These are phyloP conservation scores for Camellia oleifera DNA, from an alignment of 179 eudicot species.

Conservation along the genomic window DNA sequence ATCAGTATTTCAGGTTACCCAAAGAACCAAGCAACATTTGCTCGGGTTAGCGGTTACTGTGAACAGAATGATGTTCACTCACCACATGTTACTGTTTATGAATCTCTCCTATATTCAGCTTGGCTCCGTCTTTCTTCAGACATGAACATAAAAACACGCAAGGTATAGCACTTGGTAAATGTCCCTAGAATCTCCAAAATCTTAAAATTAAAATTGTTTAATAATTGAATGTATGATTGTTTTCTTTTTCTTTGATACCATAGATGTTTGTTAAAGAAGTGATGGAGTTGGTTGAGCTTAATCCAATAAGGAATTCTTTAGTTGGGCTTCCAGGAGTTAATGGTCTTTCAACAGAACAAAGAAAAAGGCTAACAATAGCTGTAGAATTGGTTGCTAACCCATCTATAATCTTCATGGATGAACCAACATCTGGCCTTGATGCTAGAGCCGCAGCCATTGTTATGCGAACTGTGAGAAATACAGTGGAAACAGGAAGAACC, in stretches of 20 bases:
- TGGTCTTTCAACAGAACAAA: slow-evolving; percentile 69
- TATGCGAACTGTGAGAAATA: slow-evolving; percentile 64
- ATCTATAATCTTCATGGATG: slow-evolving; percentile 74
- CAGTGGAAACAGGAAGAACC: slow-evolving; percentile 61
- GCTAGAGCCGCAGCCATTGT: slow-evolving; percentile 86
- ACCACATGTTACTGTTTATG: slow-evolving; percentile 78
- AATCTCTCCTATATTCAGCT: slow-evolving; percentile 74
- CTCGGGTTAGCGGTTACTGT: slow-evolving; percentile 77
- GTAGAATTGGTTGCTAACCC: slow-evolving; percentile 81
- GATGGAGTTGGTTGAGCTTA: slow-evolving; percentile 69
- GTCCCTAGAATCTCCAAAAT: neutral
- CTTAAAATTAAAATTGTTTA: neutral
- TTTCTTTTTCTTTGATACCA: neutral
- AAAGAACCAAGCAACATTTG: slow-evolving; percentile 75
- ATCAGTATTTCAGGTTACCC: slow-evolving; percentile 73
- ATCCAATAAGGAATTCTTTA: slow-evolving; percentile 42
- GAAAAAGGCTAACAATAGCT: slow-evolving; percentile 74
- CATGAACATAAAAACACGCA: slow-evolving; percentile 38
- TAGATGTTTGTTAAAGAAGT: slow-evolving; percentile 72
- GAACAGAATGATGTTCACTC: slow-evolving; percentile 85
- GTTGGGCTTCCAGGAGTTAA: slow-evolving; percentile 66
- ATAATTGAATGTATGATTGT: neutral
- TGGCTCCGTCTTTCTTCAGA: slow-evolving; percentile 73
- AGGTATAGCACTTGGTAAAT: slow-evolving; percentile 31
- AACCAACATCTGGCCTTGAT: slow-evolving; percentile 82